Evolutionary conservation across 192 early-diverging fungal species (phyloP).

Genomic region (Entophlyctis luteolus): DNA sequence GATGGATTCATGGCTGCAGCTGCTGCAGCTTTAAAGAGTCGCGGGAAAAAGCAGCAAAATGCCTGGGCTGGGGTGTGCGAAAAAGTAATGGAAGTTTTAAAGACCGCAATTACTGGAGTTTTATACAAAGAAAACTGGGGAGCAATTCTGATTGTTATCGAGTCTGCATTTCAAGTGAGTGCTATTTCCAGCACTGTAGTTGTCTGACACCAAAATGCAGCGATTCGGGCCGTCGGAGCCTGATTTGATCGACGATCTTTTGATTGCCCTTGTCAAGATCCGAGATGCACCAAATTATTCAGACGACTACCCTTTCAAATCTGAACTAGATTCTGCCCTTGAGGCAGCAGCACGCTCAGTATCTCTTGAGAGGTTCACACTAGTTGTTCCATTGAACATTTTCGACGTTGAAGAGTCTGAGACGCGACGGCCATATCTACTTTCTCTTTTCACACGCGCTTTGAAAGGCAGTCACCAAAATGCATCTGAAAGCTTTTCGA

Average conservation of each 20-base stretch:
- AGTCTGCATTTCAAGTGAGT: conserved; percentile 61
- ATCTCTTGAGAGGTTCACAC: conserved; percentile 74
- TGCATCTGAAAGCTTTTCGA: neutral
- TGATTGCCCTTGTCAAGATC: conserved; percentile 67
- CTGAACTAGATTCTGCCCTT: conserved; percentile 77
- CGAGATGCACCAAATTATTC: conserved; percentile 63
- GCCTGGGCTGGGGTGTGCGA: conserved; percentile 46
- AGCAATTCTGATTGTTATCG: conserved; percentile 71
- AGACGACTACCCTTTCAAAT: conserved; percentile 76
- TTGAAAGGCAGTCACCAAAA: conserved; percentile 66
- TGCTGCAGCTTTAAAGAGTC: conserved; percentile 34
- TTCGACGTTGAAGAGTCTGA: conserved; percentile 47
- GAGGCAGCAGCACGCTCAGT: conserved; percentile 74
- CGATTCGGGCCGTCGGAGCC: conserved; percentile 63
- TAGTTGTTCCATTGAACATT: conserved; percentile 80
- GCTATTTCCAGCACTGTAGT: neutral
- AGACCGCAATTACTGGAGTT: conserved; percentile 50
- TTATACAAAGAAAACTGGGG: conserved; percentile 80
- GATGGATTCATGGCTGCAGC: conserved; percentile 70
- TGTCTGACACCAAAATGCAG: conserved; percentile 21
- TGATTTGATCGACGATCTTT: conserved; percentile 53
- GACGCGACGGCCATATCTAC: conserved; percentile 80
- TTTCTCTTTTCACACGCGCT: conserved; percentile 76
- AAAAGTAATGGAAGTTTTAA: conserved; percentile 32
- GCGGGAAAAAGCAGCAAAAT: conserved; percentile 24